These are phyloP conservation scores for Fusarium citri DNA, from an alignment of 2,329 filamentous ascomycete genomes.

Conservation along the genomic window DNA sequence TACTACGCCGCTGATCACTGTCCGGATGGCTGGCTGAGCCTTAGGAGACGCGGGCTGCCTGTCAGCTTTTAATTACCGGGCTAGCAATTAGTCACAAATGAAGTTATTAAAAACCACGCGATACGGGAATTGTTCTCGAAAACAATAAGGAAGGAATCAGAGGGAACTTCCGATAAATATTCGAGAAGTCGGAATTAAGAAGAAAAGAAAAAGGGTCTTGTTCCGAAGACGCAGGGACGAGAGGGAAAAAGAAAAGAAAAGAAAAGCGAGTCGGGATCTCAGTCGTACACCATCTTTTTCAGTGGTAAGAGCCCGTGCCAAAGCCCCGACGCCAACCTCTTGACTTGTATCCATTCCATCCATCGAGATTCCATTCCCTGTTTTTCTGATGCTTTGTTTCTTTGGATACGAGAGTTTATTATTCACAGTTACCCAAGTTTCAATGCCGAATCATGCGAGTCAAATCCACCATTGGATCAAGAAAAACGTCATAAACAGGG, in stretches of 20 bases:
- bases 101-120: slow-evolving; percentile 5
- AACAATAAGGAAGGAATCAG: background rate
- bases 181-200: slow-evolving; percentile 5
- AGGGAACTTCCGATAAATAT: slow-evolving; percentile 1
- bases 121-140: background rate
- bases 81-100: background rate
- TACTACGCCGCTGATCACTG: background rate
- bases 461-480: background rate
- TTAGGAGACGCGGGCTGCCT: background rate
- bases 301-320: background rate
- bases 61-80: background rate
- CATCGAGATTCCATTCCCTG: slow-evolving; percentile 20
- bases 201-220: background rate
- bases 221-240: background rate
- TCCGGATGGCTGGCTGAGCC: background rate
- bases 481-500: slow-evolving; percentile 2
- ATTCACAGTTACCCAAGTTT: background rate
- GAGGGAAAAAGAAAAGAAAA: background rate
- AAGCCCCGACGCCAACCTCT: background rate
- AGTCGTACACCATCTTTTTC: slow-evolving; percentile 6
- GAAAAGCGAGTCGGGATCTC: slow-evolving; percentile 3
- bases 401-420: background rate
- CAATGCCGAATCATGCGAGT: slow-evolving; percentile 5
- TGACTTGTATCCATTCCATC: slow-evolving; percentile 18
- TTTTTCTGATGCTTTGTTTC: background rate